A percentile compares a stretch with the other conserved stretches of the same genome.
phyloP scores from a whole-genome alignment of 139 green algal genomes.

The Astrephomene gubernaculifera region DNA sequence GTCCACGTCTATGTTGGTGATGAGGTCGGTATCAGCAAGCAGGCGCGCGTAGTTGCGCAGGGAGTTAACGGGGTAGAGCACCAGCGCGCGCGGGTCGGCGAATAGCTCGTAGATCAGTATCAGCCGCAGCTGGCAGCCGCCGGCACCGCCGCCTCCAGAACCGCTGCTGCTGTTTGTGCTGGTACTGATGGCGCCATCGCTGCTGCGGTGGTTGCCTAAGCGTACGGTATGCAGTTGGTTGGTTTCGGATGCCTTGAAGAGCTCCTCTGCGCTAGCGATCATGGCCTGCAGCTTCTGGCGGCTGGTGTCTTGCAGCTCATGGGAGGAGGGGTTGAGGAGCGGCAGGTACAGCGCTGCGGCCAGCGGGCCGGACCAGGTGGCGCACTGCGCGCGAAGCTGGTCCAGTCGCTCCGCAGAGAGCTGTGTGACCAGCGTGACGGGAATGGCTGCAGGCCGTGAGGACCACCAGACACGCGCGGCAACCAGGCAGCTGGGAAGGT shows the following conservation, averaged over 20 bases:
- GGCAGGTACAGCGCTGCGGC: conserved; percentile 53
- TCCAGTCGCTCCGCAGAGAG: conserved; percentile 45
- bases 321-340: not conserved
- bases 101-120: conserved; percentile 49
- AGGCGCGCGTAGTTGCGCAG: conserved; percentile 57
- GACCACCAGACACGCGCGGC: conserved; percentile 49
- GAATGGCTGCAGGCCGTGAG: not conserved
- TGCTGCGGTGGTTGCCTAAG: too few relatives aligned
- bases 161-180: too few relatives aligned
- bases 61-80: conserved; percentile 38
- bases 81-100: not conserved
- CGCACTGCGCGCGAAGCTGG: conserved; percentile 51
- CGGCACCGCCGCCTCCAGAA: too few relatives aligned
- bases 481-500: conserved; percentile 44
- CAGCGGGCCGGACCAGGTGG: conserved; percentile 47
- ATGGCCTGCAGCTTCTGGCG: conserved; percentile 24
- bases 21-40: conserved; percentile 54
- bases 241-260: not conserved
- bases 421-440: conserved; percentile 60
- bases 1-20: conserved; percentile 65
- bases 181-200: too few relatives aligned
- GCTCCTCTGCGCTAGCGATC: conserved; percentile 3
- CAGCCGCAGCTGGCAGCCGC: conserved; percentile 44
- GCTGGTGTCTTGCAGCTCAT: not conserved
- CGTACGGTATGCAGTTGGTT: not conserved